Conservation (phyloP, 257 asterid genomes). For the Ocimum tenuiflorum region DNA sequence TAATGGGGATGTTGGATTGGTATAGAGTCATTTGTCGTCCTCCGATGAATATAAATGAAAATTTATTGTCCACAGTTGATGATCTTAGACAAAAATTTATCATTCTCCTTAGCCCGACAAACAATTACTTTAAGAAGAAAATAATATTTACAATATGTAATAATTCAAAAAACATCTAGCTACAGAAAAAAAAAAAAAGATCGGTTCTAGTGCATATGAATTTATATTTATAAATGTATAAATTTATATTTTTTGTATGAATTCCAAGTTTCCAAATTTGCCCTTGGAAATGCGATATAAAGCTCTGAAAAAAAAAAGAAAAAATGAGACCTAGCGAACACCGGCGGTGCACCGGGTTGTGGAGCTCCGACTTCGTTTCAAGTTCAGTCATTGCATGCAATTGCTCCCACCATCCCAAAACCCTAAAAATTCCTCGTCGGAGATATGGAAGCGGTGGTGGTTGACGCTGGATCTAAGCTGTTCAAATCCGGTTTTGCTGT, state of each 20-base stretch:
- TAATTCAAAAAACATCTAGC: too few species aligned
- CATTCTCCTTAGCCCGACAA: too few species aligned
- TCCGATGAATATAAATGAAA: too few species aligned
- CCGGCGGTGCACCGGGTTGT: constrained; percentile 18
- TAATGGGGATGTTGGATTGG: too few species aligned
- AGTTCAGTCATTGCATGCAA: not conserved
- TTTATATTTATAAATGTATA: not conserved
- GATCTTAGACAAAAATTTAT: too few species aligned
- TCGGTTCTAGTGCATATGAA: too few species aligned
- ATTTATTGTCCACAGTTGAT: too few species aligned
- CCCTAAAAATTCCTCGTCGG: not conserved
- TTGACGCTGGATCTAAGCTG: constrained; percentile 75
- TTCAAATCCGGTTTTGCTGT: constrained; percentile 89
- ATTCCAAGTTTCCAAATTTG: not conserved
- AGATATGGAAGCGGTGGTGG: constrained; percentile 87
- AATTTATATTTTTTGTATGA: not conserved
- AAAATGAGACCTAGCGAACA: constrained; percentile 6
- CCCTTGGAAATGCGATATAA: not conserved
- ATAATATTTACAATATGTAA: too few species aligned
- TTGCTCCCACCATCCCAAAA: constrained; percentile 3
- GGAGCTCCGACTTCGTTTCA: constrained; percentile 11
- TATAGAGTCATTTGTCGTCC: too few species aligned
- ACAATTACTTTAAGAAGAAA: too few species aligned
- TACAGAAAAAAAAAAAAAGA: too few species aligned
- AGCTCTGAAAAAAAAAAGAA: not conserved